Conservation (phyloP, 495 filamentous ascomycete genomes). For the Pyronema omphalodes region DNA sequence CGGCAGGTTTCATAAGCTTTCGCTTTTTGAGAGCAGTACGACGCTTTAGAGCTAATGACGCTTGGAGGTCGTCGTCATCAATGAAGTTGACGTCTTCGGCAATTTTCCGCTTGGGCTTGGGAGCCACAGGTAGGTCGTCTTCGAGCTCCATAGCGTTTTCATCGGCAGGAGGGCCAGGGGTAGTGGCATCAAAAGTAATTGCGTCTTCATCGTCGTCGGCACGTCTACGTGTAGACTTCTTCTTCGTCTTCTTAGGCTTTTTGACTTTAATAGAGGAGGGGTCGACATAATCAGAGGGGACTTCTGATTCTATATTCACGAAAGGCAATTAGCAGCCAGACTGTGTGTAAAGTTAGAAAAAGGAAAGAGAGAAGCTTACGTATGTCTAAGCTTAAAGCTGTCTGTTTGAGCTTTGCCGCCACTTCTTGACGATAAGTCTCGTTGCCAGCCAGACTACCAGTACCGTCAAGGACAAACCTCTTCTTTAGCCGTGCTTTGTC, state of each 20-base stretch:
- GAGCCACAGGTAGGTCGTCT: conserved; percentile 27
- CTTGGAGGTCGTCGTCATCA: conserved; percentile 86
- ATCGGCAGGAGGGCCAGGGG: conserved; percentile 22
- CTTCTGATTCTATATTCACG: conserved; percentile 34
- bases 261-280: conserved; percentile 68
- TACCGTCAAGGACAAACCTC: conserved; percentile 63
- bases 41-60: conserved; percentile 61
- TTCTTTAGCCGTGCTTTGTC: conserved; percentile 70
- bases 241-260: conserved; percentile 88
- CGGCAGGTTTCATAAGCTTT: conserved; percentile 63
- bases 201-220: conserved; percentile 59
- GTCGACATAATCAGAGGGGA: conserved; percentile 73
- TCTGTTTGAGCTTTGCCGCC: conserved; percentile 41
- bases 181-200: conserved; percentile 21
- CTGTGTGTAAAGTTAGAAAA: not conserved
- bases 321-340: conserved; percentile 1
- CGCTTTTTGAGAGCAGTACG: conserved; percentile 74
- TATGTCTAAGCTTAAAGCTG: conserved; percentile 59
- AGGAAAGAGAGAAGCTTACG: conserved; percentile 22
- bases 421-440: conserved; percentile 39
- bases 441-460: conserved; percentile 47
- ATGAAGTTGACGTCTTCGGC: conserved; percentile 53
- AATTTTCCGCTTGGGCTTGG: conserved; percentile 38
- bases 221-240: conserved; percentile 52
- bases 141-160: conserved; percentile 60